A percentile compares a stretch with the other conserved stretches of the same genome.
These are phyloP conservation scores for Podospora sp. DNA, from an alignment of 495 filamentous ascomycete species.

Conservation along the genomic window DNA sequence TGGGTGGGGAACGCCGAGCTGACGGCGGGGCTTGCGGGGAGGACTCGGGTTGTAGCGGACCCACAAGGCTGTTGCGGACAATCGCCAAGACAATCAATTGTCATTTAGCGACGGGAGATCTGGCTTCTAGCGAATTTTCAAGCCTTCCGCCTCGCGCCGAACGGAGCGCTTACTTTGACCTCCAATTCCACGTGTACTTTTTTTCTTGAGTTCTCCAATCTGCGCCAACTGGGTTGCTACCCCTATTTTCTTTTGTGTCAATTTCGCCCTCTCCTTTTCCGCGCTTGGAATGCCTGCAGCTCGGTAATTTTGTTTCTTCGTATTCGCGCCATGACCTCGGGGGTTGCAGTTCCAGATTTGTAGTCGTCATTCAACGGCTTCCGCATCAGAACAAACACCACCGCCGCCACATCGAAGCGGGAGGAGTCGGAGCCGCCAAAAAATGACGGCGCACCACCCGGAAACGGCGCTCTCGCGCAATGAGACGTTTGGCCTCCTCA, in stretches of 20 bases:
- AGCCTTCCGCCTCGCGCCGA: constrained; percentile 1
- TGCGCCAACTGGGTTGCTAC: not conserved
- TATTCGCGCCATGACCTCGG: constrained; percentile 1
- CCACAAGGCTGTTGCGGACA: constrained; percentile 11
- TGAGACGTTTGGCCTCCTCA: constrained; percentile 71
- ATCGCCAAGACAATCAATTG: constrained; percentile 1
- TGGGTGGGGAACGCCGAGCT: not conserved
- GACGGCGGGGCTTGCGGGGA: not conserved
- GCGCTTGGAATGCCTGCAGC: not conserved
- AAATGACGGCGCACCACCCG: not conserved
- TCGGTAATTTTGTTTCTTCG: constrained; percentile 2
- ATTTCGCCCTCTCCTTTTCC: not conserved
- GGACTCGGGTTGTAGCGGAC: not conserved
- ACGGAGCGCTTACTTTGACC: not conserved
- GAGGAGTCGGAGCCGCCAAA: not conserved
- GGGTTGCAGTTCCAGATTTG: not conserved
- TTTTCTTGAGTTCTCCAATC: not conserved
- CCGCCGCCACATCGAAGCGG: not conserved
- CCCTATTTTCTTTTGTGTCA: not conserved
- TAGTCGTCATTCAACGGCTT: not conserved
- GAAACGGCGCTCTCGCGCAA: constrained; percentile 58
- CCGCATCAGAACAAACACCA: not conserved
- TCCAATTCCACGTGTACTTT: constrained; percentile 3
- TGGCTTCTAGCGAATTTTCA: constrained; percentile 9
- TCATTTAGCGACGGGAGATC: constrained; percentile 14